Evolutionary conservation across 495 filamentous ascomycete species (phyloP).

Genomic region (Annulohypoxylon maeteangense): DNA sequence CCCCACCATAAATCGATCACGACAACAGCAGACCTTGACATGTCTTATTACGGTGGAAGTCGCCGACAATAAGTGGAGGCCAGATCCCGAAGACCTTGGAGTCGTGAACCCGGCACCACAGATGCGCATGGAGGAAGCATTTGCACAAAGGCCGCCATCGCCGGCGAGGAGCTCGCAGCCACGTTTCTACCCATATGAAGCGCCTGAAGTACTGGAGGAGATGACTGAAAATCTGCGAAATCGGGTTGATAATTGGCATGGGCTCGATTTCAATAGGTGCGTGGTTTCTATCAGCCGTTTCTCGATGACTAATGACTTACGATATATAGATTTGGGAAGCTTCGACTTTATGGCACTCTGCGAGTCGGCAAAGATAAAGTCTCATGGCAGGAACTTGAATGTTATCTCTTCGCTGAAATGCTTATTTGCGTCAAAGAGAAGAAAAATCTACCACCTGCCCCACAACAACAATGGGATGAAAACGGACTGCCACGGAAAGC

Average conservation of each 20-base stretch:
- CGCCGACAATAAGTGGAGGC: conserved; percentile 89
- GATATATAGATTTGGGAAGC: conserved; percentile 81
- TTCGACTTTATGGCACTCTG: conserved; percentile 90
- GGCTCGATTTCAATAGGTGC: conserved; percentile 91
- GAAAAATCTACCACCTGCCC: conserved; percentile 62
- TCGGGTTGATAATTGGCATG: conserved; percentile 98
- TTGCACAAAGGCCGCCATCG: conserved; percentile 59
- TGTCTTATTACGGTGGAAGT: conserved; percentile 96
- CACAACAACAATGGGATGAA: conserved; percentile 71
- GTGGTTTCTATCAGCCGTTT: conserved; percentile 26
- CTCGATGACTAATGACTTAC: conserved; percentile 14
- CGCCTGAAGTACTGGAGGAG: conserved; percentile 76
- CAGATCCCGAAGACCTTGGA: conserved; percentile 84
- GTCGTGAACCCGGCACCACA: conserved; percentile 62
- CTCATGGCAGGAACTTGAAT: conserved; percentile 98
- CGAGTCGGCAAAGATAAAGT: conserved; percentile 95
- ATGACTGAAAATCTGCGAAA: conserved; percentile 86
- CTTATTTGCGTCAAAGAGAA: conserved; percentile 99
- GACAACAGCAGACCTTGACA: conserved; percentile 93
- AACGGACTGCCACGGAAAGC: conserved; percentile 70
- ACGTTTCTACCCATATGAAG: conserved; percentile 68
- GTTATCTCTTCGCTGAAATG: conserved; percentile 98
- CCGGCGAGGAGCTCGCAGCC: conserved; percentile 60
- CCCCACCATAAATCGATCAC: conserved; percentile 89
- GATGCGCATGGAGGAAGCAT: conserved; percentile 58